Conservation (phyloP, 768 basidiomycete genomes). For the Russula griseocarnosa region DNA sequence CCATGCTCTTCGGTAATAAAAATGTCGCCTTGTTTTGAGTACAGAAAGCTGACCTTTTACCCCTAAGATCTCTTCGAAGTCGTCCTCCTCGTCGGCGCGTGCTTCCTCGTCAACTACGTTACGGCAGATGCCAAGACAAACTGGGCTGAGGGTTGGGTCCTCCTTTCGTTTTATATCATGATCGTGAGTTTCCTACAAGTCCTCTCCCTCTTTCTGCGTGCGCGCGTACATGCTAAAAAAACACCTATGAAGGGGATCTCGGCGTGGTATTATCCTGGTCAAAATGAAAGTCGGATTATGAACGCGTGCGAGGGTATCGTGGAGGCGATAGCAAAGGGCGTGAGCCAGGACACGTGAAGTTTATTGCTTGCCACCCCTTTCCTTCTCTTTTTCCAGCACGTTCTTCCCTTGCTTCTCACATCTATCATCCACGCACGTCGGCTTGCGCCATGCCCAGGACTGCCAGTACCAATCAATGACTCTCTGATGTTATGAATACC, state of each 20-base stretch:
- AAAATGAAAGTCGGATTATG: slow-evolving; percentile 46
- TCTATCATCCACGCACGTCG: too few species aligned
- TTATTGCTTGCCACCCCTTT: neutral
- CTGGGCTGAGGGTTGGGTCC: slow-evolving; percentile 67
- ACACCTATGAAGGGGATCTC: slow-evolving; percentile 46
- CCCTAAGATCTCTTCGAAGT: slow-evolving; percentile 63
- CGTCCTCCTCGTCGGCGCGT: slow-evolving; percentile 57
- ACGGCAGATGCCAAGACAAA: slow-evolving; percentile 77
- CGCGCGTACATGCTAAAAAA: neutral
- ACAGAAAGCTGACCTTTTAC: neutral
- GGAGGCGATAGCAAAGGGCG: slow-evolving; percentile 34
- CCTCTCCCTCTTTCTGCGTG: neutral
- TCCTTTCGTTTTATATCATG: slow-evolving; percentile 66
- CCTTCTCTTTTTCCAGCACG: too few species aligned
- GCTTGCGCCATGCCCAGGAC: too few species aligned
- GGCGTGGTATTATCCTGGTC: slow-evolving; percentile 64
- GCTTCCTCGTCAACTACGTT: slow-evolving; percentile 76
- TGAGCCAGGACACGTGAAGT: neutral
- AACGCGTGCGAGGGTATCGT: slow-evolving; percentile 42
- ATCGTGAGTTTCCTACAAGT: slow-evolving; percentile 41
- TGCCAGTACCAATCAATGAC: too few species aligned
- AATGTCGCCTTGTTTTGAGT: slow-evolving; percentile 16
- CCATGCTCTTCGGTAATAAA: slow-evolving; percentile 62
- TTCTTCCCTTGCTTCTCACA: too few species aligned
- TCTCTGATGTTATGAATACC: too few species aligned